Conservation (phyloP, 495 filamentous ascomycete species). For the Talaromyces nanjingensis region DNA sequence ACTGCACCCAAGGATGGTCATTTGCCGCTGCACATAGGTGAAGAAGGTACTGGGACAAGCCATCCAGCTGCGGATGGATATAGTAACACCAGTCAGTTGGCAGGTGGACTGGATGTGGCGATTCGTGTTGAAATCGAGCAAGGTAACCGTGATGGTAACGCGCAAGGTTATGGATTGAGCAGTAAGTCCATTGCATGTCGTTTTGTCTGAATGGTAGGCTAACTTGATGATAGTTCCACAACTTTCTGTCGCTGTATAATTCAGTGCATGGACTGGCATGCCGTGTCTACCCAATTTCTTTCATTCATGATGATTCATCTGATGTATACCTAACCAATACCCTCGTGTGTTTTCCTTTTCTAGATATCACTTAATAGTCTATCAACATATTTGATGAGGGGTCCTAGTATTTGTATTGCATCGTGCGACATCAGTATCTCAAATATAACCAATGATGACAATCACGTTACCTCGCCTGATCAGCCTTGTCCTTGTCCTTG, state of each 20-base stretch:
- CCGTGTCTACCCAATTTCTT: background rate
- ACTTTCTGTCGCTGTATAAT: conserved; percentile 10
- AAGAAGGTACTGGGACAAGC: conserved; percentile 55
- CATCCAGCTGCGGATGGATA: conserved; percentile 54
- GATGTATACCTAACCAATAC: background rate
- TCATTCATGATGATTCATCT: too few relatives aligned
- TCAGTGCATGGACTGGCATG: background rate
- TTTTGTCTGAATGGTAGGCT: background rate
- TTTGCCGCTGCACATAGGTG: conserved; percentile 55
- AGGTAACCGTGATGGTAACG: conserved; percentile 52
- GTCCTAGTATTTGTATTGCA: background rate
- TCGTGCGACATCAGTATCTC: background rate
- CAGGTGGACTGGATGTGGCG: conserved; percentile 60
- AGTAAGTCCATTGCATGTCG: conserved; percentile 25
- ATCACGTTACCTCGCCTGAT: background rate
- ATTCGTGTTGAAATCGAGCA: conserved; percentile 67
- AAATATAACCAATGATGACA: background rate
- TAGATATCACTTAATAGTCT: background rate
- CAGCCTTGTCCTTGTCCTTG: background rate
- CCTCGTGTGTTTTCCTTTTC: background rate
- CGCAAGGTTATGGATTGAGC: conserved; percentile 62
- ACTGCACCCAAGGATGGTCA: conserved; percentile 50
- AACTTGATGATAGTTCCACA: conserved; percentile 20
- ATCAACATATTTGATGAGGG: background rate
- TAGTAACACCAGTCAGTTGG: conserved; percentile 42